Evolutionary conservation across 2,329 filamentous ascomycete species (phyloP), one percentile per base, ranked within the genome.

Genomic region (Cercospora brassicicola): DNA sequence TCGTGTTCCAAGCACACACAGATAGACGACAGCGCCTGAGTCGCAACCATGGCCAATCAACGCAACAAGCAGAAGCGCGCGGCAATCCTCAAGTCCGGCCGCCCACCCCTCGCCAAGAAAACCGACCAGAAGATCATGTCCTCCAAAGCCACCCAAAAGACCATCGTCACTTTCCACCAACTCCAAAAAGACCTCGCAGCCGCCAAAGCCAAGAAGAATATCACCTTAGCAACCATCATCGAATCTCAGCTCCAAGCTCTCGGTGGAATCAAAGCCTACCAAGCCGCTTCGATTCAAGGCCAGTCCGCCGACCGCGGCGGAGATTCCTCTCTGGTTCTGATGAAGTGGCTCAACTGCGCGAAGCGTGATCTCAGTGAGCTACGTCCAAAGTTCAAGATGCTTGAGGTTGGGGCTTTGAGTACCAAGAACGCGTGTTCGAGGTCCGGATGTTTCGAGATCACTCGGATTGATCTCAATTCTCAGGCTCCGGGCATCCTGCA

Each of bases 351-450:
- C 31, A 13, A 68, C 18, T 64, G 60, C 4, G n/a, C 67, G 20
- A 61, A 48, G 60, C 11, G 45, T 4, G 42, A 60, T 20, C 31
- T 65, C 13, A 39, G 57, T 28, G 56, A 30, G 6, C 9, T 56
- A 0, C 48, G 63, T 20, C 60, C 4, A 11, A 74, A 79, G 76
- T 79, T 92, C 45, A 87, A 84, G 20, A 88, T 98, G 82, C 88
- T 99, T 6, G 95, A 99, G 80, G 89, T 99, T 60, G 95, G 95
- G 7, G 91, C 94, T 0, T 82, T 99, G 62, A 96, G 92, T 73
- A 91, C 89, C 2, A 86, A 86, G 45, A 99, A 99, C 78, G 91
- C 90, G 13, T 96, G 93, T 79, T 94, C 93, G 0, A 87, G 84
- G 68, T 91, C 90, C 69, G 84, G 84, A 6, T 77, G 86, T 53